phyloP scores from a whole-genome alignment of 2,329 filamentous ascomycete genomes.

The Colletotrichum lindemuthianum region DNA sequence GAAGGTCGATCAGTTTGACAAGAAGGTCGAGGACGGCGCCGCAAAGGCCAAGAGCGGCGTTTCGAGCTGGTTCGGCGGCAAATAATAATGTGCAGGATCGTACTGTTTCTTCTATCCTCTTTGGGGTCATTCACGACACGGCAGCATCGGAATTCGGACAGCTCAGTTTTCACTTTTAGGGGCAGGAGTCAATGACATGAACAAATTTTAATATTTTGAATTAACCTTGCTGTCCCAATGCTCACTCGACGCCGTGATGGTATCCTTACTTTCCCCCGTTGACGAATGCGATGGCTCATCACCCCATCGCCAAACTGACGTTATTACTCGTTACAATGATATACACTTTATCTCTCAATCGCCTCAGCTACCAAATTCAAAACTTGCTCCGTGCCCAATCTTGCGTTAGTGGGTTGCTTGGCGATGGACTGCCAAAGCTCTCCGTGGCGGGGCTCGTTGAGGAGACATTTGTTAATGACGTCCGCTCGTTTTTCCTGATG shows the following conservation, averaged over 20 bases:
- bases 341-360: conserved; percentile 43
- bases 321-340: conserved; percentile 2
- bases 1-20: conserved; percentile 85
- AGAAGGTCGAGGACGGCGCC: conserved; percentile 80
- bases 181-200: conserved; percentile 13
- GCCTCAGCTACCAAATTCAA: conserved; percentile 77
- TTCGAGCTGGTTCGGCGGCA: conserved; percentile 85
- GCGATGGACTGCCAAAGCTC: conserved; percentile 89
- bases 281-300: background rate
- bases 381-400: conserved; percentile 80
- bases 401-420: conserved; percentile 86
- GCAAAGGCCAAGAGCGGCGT: conserved; percentile 85
- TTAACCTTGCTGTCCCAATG: conserved; percentile 1
- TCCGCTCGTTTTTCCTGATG: conserved; percentile 82
- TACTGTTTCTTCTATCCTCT: background rate
- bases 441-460: conserved; percentile 89
- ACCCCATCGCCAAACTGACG: background rate
- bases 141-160: conserved; percentile 15
- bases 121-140: conserved; percentile 10
- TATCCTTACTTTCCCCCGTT: background rate
- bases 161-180: background rate
- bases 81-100: conserved; percentile 43
- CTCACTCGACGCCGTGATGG: background rate
- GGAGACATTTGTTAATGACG: conserved; percentile 80
- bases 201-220: conserved; percentile 15